Evolutionary conservation across 768 basidiomycete genomes (phyloP), one percentile per base, ranked within the genome.

Genomic region (Coprinopsis strossmayeri): DNA sequence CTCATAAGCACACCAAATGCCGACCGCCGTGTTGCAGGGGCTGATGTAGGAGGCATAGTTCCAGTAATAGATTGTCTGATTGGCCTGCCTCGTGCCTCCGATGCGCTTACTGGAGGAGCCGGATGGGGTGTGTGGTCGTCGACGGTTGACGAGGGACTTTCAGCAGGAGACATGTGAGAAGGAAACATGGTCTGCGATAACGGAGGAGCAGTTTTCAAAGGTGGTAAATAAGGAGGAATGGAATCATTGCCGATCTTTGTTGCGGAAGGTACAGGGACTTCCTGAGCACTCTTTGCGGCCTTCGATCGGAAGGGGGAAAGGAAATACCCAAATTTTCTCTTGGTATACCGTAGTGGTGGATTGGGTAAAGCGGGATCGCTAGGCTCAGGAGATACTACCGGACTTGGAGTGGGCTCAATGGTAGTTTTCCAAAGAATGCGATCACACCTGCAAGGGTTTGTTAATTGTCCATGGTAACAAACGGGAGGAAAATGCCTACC

Each of bases 401-500:
- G 30, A 25, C 28, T 46, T 44, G 67, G 64, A 11, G 72, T 72
- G 13, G 74, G 74, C 25, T 68, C 59, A 21, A 86, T 71, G 0
- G 83, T 89, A 3, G 84, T 74, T 63, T 89, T 91, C 81, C 82
- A 91, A 3, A 91, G 65, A 38, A 91, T 87, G 17, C 89, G 80
- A 61, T 91, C 89, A 58, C 89, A 91, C 86, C 86, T 87, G 45
- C n/a, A 20, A 50, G 23, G 35, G 25, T 30, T 49, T 38, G 23
- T 38, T 45, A 34, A 37, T 23, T 38, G 38, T 21, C 10, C 12
- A 5, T 28, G 21, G 10, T 15, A 24, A 47, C 40, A 27, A 34
- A 5, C 17, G 15, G 43, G 46, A 17, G 24, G 37, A 27, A 3
- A 28, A 27, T 3, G 67, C 79, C 41, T 55, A 86, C 89, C 89